These are phyloP conservation scores for Luzula sylvatica DNA, from an alignment of 176 grass and related monocot genomes.

Conservation along the genomic window DNA sequence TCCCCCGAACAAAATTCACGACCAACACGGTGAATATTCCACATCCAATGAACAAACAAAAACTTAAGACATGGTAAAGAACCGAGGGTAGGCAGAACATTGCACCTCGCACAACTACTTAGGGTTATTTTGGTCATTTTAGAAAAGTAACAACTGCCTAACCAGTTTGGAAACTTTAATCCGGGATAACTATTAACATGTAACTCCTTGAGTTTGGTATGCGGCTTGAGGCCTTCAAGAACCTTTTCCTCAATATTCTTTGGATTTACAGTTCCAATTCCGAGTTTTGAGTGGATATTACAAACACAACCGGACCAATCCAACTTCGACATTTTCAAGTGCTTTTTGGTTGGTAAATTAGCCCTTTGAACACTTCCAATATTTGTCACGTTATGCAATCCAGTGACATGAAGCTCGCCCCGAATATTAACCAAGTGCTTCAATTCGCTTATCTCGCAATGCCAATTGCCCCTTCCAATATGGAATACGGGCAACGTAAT, in stretches of 20 bases:
- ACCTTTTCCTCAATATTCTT: conserved; percentile 16
- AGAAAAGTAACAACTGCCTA: conserved; percentile 24
- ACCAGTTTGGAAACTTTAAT: conserved; percentile 30
- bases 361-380: conserved; percentile 4
- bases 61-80: conserved; percentile 20
- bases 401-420: conserved; percentile 20
- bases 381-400: conserved; percentile 10
- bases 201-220: conserved; percentile 15
- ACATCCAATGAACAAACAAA: conserved; percentile 7
- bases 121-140: conserved; percentile 21
- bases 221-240: conserved; percentile 31
- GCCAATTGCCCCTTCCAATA: conserved; percentile 13
- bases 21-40: conserved; percentile 19
- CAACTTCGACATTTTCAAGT: conserved; percentile 6
- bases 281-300: not conserved
- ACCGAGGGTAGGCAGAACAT: conserved; percentile 27
- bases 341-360: conserved; percentile 18
- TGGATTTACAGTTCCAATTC: not conserved
- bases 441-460: conserved; percentile 25
- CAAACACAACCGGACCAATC: not conserved
- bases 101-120: conserved; percentile 12
- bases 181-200: conserved; percentile 20
- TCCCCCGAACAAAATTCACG: conserved; percentile 25
- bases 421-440: conserved; percentile 25
- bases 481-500: conserved; percentile 18